These are phyloP conservation scores for Prunus yedoensis DNA, from an alignment of 331 rosid genomes.

Conservation along the genomic window DNA sequence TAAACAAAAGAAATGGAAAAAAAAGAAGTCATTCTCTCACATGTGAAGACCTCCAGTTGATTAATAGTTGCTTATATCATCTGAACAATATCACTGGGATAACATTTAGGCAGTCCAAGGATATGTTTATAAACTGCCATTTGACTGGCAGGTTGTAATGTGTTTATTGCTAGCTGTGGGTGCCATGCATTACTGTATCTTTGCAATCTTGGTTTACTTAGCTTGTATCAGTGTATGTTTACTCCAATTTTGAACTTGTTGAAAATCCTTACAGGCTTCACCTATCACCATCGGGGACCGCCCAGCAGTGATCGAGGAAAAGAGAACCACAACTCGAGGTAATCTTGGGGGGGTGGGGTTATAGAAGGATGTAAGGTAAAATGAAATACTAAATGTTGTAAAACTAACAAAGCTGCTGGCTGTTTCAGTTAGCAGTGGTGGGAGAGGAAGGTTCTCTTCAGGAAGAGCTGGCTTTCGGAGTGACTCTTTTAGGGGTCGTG, in stretches of 20 bases:
- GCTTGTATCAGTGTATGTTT: not conserved
- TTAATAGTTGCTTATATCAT: too few relatives aligned
- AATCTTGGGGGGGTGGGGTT: slow-evolving; percentile 2
- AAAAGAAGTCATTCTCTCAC: too few relatives aligned
- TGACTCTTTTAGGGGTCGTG: slow-evolving; percentile 71
- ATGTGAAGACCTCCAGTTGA: too few relatives aligned
- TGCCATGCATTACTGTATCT: not conserved
- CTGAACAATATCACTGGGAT: not conserved
- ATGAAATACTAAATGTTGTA: not conserved
- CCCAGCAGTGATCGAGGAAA: slow-evolving; percentile 76
- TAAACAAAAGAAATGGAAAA: too few relatives aligned
- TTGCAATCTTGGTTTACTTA: not conserved
- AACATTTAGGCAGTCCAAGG: not conserved
- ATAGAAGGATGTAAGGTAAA: not conserved
- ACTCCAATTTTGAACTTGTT: slow-evolving; percentile 9
- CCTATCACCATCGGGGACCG: slow-evolving; percentile 68
- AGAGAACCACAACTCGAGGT: slow-evolving; percentile 96
- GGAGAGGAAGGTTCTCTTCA: slow-evolving; percentile 85
- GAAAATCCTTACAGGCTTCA: slow-evolving; percentile 58
- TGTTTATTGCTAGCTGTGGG: not conserved
- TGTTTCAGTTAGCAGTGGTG: slow-evolving; percentile 64
- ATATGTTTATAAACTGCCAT: not conserved
- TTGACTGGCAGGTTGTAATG: not conserved
- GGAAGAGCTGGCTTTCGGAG: slow-evolving; percentile 76
- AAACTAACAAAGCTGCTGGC: slow-evolving; percentile 2